phyloP scores from a whole-genome alignment of 2,329 filamentous ascomycete species.

The Thielaviopsis euricoi region DNA sequence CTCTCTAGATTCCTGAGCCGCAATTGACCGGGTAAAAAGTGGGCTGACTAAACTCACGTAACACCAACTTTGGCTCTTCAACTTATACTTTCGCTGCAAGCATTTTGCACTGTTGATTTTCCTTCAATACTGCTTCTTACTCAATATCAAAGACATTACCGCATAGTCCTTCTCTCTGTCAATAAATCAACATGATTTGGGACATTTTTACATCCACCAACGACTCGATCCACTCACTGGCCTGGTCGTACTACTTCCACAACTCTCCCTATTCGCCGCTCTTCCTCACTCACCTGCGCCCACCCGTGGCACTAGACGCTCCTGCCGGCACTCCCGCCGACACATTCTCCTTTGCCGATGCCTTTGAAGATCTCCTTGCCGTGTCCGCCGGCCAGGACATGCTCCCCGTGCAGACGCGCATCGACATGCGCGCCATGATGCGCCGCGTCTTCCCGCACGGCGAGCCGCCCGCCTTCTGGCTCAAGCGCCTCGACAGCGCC shows the following conservation, averaged over 20 bases:
- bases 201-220: slow-evolving; percentile 7
- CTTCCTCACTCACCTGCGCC: slow-evolving; percentile 27
- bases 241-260: slow-evolving; percentile 9
- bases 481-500: slow-evolving; percentile 22
- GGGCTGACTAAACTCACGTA: background rate
- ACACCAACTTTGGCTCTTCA: background rate
- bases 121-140: background rate
- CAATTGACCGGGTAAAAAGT: background rate
- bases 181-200: slow-evolving; percentile 6
- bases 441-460: slow-evolving; percentile 23
- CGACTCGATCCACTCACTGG: slow-evolving; percentile 4
- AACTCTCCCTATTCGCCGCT: slow-evolving; percentile 28
- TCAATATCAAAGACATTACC: background rate
- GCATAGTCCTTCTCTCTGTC: background rate
- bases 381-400: slow-evolving; percentile 27
- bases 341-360: slow-evolving; percentile 36
- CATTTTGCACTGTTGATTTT: background rate
- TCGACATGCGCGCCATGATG: slow-evolving; percentile 22
- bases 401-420: slow-evolving; percentile 22
- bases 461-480: slow-evolving; percentile 27
- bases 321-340: slow-evolving; percentile 21
- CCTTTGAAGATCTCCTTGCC: slow-evolving; percentile 40
- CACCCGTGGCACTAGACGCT: slow-evolving; percentile 30
- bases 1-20: background rate
- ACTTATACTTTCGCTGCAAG: background rate